Base-by-base conservation (phyloP, 2,329 filamentous ascomycete species). In the Pseudogymnoascus sp. region DNA sequence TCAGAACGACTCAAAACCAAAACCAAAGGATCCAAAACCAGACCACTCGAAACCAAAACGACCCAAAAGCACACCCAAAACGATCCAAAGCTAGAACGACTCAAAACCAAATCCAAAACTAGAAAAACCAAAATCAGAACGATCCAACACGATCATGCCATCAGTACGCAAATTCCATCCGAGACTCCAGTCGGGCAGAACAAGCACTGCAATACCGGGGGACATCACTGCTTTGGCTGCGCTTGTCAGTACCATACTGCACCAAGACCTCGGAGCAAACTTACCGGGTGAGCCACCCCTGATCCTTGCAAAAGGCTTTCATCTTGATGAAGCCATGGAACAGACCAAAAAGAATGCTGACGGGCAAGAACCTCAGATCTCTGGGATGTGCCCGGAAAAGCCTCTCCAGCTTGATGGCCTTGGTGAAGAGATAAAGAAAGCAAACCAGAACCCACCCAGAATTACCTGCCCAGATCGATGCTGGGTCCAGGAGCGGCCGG, bases 401-500 rank as follows among this genome's bases (percentile, higher is more conserved):
- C 9, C 89, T 90, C 69, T 93, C 78, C 62, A 96, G 81, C 80
- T 96, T 96, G 76, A 96, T 85, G 63, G 90, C 89, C 79, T 96
- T 96, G 75, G 89, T 92, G 73, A 91, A 90, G 67, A 92, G 86
- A 68, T 91, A 87, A 83, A 91, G 90, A 81, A 89, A 93, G 65
- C 82, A 71, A 60, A 85, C 12, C n/a, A 27, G 13, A 79, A 69
- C 81, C 76, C 75, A 80, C 84, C 72, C 88, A 81, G 35, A 81
- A 81, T 58, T 77, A 77, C 63, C 74, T 74, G 64, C 85, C 83
- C 63, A 76, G 76, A 39, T 79, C 72, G 15, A 74, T 82, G 78
- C 84, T 84, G 89, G 60, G 80, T 77, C 51, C 79, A 80, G 1
- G 87, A 90, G 59, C 85, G 10, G 2, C 36, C 15, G 12, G 36